These are phyloP conservation scores for Candida nitratophila DNA, from an alignment of 805 yeast genomes.

Conservation along the genomic window DNA sequence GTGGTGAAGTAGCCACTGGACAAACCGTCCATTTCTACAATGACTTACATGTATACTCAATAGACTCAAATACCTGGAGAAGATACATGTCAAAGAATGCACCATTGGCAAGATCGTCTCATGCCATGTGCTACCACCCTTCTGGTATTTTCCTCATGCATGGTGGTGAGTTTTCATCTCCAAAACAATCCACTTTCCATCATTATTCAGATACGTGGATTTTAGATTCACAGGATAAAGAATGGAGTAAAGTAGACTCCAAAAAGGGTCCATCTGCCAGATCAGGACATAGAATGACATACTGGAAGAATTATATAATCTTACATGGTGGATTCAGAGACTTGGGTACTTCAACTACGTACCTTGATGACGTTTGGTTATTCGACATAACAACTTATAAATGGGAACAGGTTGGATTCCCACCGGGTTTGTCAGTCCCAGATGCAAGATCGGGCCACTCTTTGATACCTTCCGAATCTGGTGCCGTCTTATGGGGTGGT, in stretches of 20 bases:
- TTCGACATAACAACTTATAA: conserved; percentile 85
- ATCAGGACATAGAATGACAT: conserved; percentile 86
- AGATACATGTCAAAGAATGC: conserved; percentile 71
- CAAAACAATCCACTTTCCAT: conserved; percentile 91
- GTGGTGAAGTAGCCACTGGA: conserved; percentile 68
- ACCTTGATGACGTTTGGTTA: conserved; percentile 82
- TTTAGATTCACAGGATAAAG: conserved; percentile 73
- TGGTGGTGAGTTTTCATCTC: conserved; percentile 97
- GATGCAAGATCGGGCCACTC: conserved; percentile 95
- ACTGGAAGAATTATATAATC: conserved; percentile 85
- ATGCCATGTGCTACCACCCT: conserved; percentile 90
- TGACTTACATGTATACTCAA: conserved; percentile 66
- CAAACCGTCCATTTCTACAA: conserved; percentile 66
- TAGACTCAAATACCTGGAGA: conserved; percentile 80
- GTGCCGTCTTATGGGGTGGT: conserved; percentile 88
- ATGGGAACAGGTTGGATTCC: conserved; percentile 87
- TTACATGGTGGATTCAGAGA: conserved; percentile 93
- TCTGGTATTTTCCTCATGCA: conserved; percentile 79
- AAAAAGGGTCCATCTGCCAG: conserved; percentile 77
- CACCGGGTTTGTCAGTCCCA: conserved; percentile 72
- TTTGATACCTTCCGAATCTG: conserved; percentile 69
- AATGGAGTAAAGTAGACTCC: conserved; percentile 82
- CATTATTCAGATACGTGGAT: conserved; percentile 97
- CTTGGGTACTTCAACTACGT: conserved; percentile 75
- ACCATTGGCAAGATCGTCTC: conserved; percentile 91